These are phyloP conservation scores for Chrysanthemum seticuspe DNA, from an alignment of 129 eudicot species.

Conservation along the genomic window DNA sequence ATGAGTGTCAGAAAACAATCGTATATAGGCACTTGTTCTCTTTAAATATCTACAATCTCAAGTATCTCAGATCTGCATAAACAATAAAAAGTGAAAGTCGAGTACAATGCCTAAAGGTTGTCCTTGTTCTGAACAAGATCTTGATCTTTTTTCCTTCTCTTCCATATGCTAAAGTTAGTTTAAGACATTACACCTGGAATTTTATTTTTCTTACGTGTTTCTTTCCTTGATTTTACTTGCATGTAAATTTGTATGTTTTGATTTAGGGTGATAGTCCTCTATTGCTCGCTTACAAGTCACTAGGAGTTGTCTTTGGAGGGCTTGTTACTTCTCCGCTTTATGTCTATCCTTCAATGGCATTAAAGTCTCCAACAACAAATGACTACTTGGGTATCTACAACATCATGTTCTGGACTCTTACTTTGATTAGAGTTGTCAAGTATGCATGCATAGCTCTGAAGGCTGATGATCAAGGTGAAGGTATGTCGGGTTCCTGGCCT, in stretches of 20 bases:
- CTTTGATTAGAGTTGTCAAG: constrained; percentile 61
- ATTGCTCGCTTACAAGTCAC: constrained; percentile 58
- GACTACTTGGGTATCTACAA: constrained; percentile 64
- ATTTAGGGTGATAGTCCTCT: constrained; percentile 34
- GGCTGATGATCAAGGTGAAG: constrained; percentile 88
- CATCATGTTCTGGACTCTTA: constrained; percentile 76
- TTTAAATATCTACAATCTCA: too few relatives aligned
- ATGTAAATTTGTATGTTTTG: constrained; percentile 6
- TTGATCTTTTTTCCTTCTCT: too few relatives aligned
- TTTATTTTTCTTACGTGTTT: background rate
- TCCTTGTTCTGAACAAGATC: too few relatives aligned
- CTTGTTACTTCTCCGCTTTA: constrained; percentile 76
- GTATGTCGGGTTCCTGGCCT: constrained; percentile 23
- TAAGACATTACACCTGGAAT: background rate
- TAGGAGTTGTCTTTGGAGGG: constrained; percentile 78
- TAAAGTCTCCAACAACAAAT: constrained; percentile 57
- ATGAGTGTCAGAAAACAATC: too few relatives aligned
- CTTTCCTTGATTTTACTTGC: background rate
- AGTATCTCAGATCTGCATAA: too few relatives aligned
- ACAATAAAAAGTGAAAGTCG: too few relatives aligned
- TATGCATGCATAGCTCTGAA: constrained; percentile 58
- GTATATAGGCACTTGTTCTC: too few relatives aligned
- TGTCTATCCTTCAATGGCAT: constrained; percentile 74
- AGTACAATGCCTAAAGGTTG: too few relatives aligned
- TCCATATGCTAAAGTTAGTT: too few relatives aligned